Percentiles rank a stretch among this genome's conserved stretches.
Evolutionary conservation across 2,329 filamentous ascomycete species (phyloP).

Genomic region (Aspergillus unguis): DNA sequence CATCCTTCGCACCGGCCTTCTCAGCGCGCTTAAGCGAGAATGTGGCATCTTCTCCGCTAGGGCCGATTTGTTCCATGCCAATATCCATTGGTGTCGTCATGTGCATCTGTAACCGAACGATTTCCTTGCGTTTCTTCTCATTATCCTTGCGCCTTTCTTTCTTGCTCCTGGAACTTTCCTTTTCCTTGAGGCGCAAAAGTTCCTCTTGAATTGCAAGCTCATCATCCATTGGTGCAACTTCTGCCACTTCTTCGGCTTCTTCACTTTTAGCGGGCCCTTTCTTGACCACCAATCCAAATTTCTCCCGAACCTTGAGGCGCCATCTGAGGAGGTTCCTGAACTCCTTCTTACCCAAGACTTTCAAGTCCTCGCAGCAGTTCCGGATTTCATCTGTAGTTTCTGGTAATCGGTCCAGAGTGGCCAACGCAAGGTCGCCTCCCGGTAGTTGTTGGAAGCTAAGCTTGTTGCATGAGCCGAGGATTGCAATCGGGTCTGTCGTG

Average conservation of each 20-base stretch:
- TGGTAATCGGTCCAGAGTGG: conserved; percentile 78
- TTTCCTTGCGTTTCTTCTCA: conserved; percentile 89
- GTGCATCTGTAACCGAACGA: conserved; percentile 93
- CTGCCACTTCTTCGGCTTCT: conserved; percentile 69
- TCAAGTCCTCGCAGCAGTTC: conserved; percentile 75
- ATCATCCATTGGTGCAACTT: conserved; percentile 89
- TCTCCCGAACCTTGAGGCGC: conserved; percentile 83
- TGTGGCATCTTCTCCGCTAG: conserved; percentile 75
- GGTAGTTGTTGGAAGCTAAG: conserved; percentile 76
- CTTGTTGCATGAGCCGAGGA: conserved; percentile 81
- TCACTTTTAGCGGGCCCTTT: conserved; percentile 54
- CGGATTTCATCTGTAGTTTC: conserved; percentile 83
- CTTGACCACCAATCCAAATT: conserved; percentile 81
- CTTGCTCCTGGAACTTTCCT: conserved; percentile 71
- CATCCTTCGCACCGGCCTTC: conserved; percentile 65
- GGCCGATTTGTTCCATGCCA: conserved; percentile 80
- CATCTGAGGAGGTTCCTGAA: conserved; percentile 88
- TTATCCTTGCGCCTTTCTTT: conserved; percentile 84
- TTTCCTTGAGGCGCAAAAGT: conserved; percentile 75
- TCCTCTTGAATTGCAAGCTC: conserved; percentile 88
- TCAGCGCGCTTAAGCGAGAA: conserved; percentile 82
- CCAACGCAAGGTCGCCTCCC: conserved; percentile 80
- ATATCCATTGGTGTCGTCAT: conserved; percentile 97
- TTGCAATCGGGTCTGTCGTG: conserved; percentile 85
- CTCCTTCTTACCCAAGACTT: conserved; percentile 87